These are phyloP conservation scores for Alternaria viburni DNA, from an alignment of 2,329 filamentous ascomycete species.

Conservation along the genomic window DNA sequence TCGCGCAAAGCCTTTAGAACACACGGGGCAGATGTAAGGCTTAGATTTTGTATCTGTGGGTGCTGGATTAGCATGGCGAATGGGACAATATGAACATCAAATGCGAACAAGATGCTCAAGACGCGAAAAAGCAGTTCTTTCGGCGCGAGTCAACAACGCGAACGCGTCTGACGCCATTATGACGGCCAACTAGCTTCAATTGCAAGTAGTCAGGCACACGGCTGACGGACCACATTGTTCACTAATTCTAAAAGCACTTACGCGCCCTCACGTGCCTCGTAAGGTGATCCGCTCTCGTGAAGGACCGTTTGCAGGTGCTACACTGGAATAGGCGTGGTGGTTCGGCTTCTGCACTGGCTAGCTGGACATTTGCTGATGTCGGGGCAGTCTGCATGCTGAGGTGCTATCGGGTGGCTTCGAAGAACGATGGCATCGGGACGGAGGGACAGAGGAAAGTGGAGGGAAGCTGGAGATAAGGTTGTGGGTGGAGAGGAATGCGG, in stretches of 20 bases:
- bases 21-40: conserved; percentile 54
- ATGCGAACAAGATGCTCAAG: neutral
- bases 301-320: conserved; percentile 59
- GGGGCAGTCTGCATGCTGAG: conserved; percentile 26
- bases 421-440: conserved; percentile 20
- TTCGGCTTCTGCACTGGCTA: conserved; percentile 24
- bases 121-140: neutral
- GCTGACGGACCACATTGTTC: neutral
- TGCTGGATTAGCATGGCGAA: conserved; percentile 14
- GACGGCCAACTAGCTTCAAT: neutral
- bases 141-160: neutral
- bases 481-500: conserved; percentile 18
- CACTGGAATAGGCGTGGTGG: conserved; percentile 53
- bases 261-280: conserved; percentile 61
- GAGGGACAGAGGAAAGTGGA: conserved; percentile 31
- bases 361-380: conserved; percentile 8
- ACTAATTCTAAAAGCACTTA: conserved; percentile 24
- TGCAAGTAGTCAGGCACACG: neutral
- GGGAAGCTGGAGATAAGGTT: conserved; percentile 26
- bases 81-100: neutral
- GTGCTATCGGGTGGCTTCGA: conserved; percentile 10
- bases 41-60: conserved; percentile 50
- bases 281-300: conserved; percentile 61
- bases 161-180: neutral
- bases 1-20: conserved; percentile 55